phyloP scores from a whole-genome alignment of 805 yeast genomes.

The Komagataella kurtzmanii region DNA sequence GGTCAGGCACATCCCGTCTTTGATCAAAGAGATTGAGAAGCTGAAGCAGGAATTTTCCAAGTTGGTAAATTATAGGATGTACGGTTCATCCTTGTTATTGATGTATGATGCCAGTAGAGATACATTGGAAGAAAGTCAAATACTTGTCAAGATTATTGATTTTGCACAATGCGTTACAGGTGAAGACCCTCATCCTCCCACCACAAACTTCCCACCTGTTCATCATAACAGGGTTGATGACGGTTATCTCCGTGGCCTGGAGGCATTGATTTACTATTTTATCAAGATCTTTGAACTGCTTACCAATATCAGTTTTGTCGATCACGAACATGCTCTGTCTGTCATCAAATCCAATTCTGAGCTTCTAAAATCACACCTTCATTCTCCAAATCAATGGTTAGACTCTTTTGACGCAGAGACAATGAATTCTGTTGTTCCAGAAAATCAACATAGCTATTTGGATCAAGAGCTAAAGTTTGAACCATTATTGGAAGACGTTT shows the following conservation, averaged over 20 bases:
- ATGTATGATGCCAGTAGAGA: slow-evolving; percentile 66
- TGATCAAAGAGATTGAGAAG: slow-evolving; percentile 47
- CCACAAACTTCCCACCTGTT: slow-evolving; percentile 57
- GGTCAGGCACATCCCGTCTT: slow-evolving; percentile 48
- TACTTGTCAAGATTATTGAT: slow-evolving; percentile 69
- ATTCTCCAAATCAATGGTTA: background rate
- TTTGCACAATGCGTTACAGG: slow-evolving; percentile 87
- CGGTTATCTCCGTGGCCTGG: slow-evolving; percentile 79
- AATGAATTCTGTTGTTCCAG: background rate
- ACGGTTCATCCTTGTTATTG: slow-evolving; percentile 79
- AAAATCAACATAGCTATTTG: background rate
- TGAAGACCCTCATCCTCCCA: slow-evolving; percentile 29
- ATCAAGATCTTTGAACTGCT: slow-evolving; percentile 41
- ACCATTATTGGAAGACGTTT: background rate
- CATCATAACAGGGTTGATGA: slow-evolving; percentile 51
- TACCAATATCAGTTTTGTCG: slow-evolving; percentile 25
- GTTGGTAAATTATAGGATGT: slow-evolving; percentile 69
- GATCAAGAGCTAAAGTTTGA: background rate
- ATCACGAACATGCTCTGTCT: slow-evolving; percentile 4
- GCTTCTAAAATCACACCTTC: background rate
- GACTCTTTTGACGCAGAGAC: background rate
- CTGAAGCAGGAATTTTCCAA: slow-evolving; percentile 38
- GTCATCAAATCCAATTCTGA: background rate
- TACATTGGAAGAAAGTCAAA: slow-evolving; percentile 7
- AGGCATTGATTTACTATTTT: slow-evolving; percentile 59